Evolutionary conservation across 805 yeast genomes (phyloP), one percentile per base, ranked within the genome.

Genomic region (Sugiyamaella qingdaonensis): DNA sequence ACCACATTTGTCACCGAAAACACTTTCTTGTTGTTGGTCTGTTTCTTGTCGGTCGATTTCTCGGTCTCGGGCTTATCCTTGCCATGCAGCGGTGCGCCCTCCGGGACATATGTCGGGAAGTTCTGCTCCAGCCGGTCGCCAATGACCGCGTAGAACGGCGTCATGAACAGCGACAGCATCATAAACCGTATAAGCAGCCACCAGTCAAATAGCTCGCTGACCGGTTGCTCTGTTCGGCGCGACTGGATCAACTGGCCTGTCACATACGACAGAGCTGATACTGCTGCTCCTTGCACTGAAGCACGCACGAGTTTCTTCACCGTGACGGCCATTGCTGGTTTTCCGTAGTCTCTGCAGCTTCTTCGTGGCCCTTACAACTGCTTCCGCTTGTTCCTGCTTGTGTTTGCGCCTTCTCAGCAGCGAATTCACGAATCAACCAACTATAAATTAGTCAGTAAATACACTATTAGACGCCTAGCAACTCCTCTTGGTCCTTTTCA

Each of bases 1-100:
- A 33, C 27, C n/a, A 52, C 47, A 42, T 52, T 52, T 14, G 54
- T 52, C 41, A 52, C 8, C 2, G 54, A 52, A 29, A 47, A 39
- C 14, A 16, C 41, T 2, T 36, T 36, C 11, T 37, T 46, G 27
- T 16, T 21, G 37, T 45, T 45, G 29, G 16, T 18, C 5, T 32
- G 37, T n/a, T 45, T 45, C 19, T 24, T 27, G 39, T 34, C 9
- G 14, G 14, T 34, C 8, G 14, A 5, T 9, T 27, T 21, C 37
- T 45, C 48, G 48, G 11, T 32, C 43, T 39, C 43, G 10, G 43
- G 4, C 13, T 16, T 21, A 5, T 39, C 24, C 19, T 39, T 39
- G 43, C 13, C 24, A 16, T 39, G 24, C 4, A 39, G 43, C 16
- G 43, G 43, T 14, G 43, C 2, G 16, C 8, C 24, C 39, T 45